Percentiles rank a stretch among this genome's conserved stretches.
phyloP scores from a whole-genome alignment of 805 yeast genomes.

The Yarrowia divulgata region DNA sequence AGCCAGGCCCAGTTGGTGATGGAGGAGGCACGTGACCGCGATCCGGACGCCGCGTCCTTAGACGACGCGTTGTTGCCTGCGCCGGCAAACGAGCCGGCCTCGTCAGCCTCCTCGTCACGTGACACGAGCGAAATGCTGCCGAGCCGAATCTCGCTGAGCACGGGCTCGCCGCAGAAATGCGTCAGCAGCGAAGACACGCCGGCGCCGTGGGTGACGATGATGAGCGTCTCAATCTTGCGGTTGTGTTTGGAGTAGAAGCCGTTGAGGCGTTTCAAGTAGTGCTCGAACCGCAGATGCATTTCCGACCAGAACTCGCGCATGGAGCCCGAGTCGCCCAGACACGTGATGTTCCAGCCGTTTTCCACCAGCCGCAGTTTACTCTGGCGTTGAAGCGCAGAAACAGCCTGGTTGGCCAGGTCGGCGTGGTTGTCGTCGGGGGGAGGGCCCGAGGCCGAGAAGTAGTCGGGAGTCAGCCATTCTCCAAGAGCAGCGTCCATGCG shows the following conservation, averaged over 20 bases:
- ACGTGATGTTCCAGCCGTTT: conserved; percentile 46
- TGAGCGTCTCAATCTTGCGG: conserved; percentile 41
- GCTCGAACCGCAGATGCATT: conserved; percentile 50
- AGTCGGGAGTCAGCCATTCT: conserved; percentile 53
- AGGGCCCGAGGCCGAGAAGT: conserved; percentile 49
- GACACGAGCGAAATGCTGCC: conserved; percentile 42
- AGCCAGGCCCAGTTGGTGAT: conserved; percentile 38
- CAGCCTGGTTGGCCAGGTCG: conserved; percentile 44
- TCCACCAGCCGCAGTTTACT: conserved; percentile 42
- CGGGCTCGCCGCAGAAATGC: conserved; percentile 47
- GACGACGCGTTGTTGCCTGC: neutral
- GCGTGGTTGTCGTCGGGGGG: conserved; percentile 52
- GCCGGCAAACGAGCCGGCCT: neutral
- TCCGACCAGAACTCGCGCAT: conserved; percentile 52
- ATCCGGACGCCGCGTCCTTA: neutral
- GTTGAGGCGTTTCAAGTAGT: conserved; percentile 46
- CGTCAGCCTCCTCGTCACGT: conserved; percentile 28
- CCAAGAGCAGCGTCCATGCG: conserved; percentile 51
- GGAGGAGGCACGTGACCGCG: conserved; percentile 29
- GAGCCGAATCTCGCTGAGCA: conserved; percentile 48
- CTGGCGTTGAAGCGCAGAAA: conserved; percentile 33
- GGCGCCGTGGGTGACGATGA: conserved; percentile 53
- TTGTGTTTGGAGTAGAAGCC: conserved; percentile 43
- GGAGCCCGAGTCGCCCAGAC: conserved; percentile 47
- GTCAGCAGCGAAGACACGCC: conserved; percentile 53